Base-by-base conservation (phyloP, 371 early-diverging fungal species). In the Mortierella sp. region DNA sequence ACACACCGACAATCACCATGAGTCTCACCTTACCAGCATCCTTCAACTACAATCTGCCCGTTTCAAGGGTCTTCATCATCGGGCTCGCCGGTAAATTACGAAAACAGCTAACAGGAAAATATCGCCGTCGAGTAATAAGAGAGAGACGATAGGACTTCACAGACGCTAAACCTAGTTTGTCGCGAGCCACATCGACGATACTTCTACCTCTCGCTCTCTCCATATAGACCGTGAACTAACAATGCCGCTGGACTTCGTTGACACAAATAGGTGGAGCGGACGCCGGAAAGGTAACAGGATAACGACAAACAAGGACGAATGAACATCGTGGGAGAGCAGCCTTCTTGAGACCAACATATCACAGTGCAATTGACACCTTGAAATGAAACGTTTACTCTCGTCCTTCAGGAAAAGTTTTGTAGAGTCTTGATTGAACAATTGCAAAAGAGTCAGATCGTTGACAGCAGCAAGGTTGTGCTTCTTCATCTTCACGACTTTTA, bases 401-500 rank as follows among this genome's bases (percentile, higher is more conserved):
- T 10, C 21, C 46, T 51, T 46, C 54, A 85, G 86, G 86, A 85
- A 74, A 77, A 73, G 13, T 74, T 85, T 54, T 81, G 86, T 54
- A 81, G 72, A 40, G 86, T 79, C 10, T 57, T 85, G 69, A 81
- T 81, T 43, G 77, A 81, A 37, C 77, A 79, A 28, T 43, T 85
- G 72, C 82, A 85, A 79, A 81, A 81, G 64, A 81, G 50, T 13
- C 79, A 79, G 46, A 77, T 85, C 16, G 78, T 85, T 19, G 86
- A 85, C 37, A 85, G 82, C 69, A 78, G 72, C 43, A 81, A 78
- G 26, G 81, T 73, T 10, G 73, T 85, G 24, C 44, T 85, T 8
- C 88, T 92, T 77, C 90, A 91, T 54, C 79, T 92, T 72, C 92
- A 92, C 64, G 91, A 92, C 80, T 94, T 93, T 72, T 91, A 93